Evolutionary conservation across 768 basidiomycete species (phyloP).

Genomic region (Amanita exitialis): DNA sequence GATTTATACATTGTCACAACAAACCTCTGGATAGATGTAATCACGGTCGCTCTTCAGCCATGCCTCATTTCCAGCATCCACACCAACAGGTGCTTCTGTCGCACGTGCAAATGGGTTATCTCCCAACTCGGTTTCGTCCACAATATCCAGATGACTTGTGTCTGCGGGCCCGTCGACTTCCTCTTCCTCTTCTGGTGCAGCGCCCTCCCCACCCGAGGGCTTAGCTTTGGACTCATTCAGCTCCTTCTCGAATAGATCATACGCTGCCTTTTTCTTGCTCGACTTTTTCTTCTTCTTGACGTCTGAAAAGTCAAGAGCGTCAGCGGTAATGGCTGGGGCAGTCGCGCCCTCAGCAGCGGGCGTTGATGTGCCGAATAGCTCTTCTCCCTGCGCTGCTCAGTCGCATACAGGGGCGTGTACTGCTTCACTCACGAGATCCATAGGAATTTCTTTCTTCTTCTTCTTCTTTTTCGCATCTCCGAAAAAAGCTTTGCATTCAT

Average conservation of each 20-base stretch:
- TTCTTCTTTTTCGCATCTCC: conserved; percentile 88
- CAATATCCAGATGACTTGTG: conserved; percentile 53
- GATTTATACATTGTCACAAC: conserved; percentile 12
- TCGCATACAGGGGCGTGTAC: not conserved
- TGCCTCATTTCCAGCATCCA: conserved; percentile 72
- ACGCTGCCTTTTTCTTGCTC: conserved; percentile 78
- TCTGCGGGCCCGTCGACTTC: conserved; percentile 37
- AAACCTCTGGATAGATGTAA: conserved; percentile 90
- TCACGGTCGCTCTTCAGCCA: conserved; percentile 94
- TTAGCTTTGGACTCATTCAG: conserved; percentile 64
- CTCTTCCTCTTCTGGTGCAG: conserved; percentile 48
- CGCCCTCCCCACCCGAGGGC: conserved; percentile 31
- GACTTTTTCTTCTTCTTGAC: conserved; percentile 95
- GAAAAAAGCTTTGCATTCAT: conserved; percentile 78
- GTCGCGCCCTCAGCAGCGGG: conserved; percentile 31
- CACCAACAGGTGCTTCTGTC: conserved; percentile 41
- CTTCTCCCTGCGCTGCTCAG: conserved; percentile 41
- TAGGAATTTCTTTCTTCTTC: conserved; percentile 86
- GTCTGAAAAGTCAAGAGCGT: conserved; percentile 90
- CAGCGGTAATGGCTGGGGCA: conserved; percentile 40
- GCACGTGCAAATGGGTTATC: conserved; percentile 76
- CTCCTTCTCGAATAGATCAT: conserved; percentile 91
- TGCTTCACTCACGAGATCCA: conserved; percentile 54
- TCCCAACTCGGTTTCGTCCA: conserved; percentile 79
- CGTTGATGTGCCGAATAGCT: conserved; percentile 50